Percentiles rank a stretch among this genome's conserved stretches.
phyloP scores from a whole-genome alignment of 371 early-diverging fungal species.

The Mucor irregularis region DNA sequence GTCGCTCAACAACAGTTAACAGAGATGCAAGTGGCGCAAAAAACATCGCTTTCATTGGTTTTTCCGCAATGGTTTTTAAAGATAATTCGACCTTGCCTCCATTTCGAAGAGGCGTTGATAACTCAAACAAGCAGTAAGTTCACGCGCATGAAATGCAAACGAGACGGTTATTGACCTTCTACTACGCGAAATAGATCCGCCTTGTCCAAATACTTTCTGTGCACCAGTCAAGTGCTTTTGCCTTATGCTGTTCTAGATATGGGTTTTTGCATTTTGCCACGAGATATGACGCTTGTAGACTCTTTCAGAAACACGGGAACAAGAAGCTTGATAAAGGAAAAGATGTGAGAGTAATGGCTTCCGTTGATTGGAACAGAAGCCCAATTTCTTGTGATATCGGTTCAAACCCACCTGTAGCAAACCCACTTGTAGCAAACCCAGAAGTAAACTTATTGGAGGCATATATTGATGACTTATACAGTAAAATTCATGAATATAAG shows the following conservation, averaged over 20 bases:
- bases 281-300: background rate
- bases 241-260: constrained; percentile 11
- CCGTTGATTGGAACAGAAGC: constrained; percentile 2
- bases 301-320: constrained; percentile 3
- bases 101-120: too few relatives aligned
- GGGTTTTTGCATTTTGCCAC: constrained; percentile 2
- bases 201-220: too few relatives aligned
- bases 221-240: constrained; percentile 1
- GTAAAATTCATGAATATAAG: constrained; percentile 3
- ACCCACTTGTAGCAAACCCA: background rate
- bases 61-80: too few relatives aligned
- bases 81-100: too few relatives aligned
- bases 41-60: too few relatives aligned
- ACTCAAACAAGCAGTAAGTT: too few relatives aligned
- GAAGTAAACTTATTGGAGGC: too few relatives aligned
- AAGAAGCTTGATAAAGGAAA: constrained; percentile 4
- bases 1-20: too few relatives aligned
- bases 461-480: constrained; percentile 1
- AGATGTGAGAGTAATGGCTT: constrained; percentile 1
- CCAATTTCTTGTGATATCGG: constrained; percentile 1
- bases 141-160: too few relatives aligned
- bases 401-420: background rate
- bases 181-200: too few relatives aligned
- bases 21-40: too few relatives aligned
- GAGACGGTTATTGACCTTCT: too few relatives aligned